Conservation (phyloP, 768 basidiomycete genomes). For the Suillus plorans region DNA sequence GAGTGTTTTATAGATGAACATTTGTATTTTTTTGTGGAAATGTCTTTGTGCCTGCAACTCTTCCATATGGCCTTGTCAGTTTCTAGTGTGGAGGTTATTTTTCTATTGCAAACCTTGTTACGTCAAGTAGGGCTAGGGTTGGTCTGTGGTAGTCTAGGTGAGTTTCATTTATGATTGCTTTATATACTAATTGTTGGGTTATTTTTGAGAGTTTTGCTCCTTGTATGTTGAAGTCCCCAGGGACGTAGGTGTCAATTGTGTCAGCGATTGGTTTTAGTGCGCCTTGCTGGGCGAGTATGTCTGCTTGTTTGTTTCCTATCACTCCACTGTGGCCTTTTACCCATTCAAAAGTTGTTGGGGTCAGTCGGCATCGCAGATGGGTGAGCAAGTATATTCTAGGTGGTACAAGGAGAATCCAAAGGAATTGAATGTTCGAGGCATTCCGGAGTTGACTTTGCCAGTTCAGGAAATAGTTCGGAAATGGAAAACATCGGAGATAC, state of each 20-base stretch:
- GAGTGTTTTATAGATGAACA: neutral
- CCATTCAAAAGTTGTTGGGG: neutral
- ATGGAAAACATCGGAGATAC: no score
- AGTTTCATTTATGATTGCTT: neutral
- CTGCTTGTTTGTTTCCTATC: neutral
- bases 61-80: neutral
- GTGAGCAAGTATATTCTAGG: no score
- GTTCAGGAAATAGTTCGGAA: no score
- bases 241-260: no score
- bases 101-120: neutral
- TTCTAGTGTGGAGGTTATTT: neutral
- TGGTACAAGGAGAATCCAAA: no score
- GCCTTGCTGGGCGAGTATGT: constrained; percentile 17
- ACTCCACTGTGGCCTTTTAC: neutral
- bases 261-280: neutral
- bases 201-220: constrained; percentile 17
- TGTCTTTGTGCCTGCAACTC: neutral
- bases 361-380: accelerated
- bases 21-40: neutral
- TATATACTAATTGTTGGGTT: constrained; percentile 19
- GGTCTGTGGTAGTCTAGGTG: neutral
- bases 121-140: constrained; percentile 10
- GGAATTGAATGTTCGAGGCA: no score
- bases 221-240: constrained; percentile 3
- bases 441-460: no score